Conservation (phyloP, 1,284 basidiomycete genomes). For the Ceratobasidium theobromae region DNA sequence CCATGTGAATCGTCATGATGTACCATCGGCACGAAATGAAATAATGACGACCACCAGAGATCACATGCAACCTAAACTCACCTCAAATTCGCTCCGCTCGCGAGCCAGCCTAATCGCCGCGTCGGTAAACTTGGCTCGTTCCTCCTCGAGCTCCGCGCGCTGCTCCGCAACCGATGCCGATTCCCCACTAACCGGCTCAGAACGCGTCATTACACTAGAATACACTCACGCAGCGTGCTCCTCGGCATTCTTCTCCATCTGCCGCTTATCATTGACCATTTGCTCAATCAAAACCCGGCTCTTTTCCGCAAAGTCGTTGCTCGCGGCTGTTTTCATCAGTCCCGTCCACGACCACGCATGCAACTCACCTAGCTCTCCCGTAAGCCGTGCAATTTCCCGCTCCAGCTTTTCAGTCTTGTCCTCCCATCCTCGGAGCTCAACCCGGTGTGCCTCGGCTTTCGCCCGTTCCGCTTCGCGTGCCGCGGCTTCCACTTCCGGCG, state of each 20-base stretch:
- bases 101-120: constrained; percentile 62
- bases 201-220: not conserved
- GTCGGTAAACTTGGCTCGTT: constrained; percentile 65
- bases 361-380: constrained; percentile 35
- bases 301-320: constrained; percentile 22
- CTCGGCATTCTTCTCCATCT: constrained; percentile 2
- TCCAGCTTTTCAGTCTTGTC: constrained; percentile 34
- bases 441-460: constrained; percentile 24
- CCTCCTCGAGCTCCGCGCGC: constrained; percentile 61
- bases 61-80: constrained; percentile 44
- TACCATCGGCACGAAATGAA: too few relatives aligned
- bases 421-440: constrained; percentile 32
- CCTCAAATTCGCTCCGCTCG: constrained; percentile 69
- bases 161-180: constrained; percentile 39
- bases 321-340: not conserved
- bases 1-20: too few relatives aligned
- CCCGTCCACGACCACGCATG: not conserved
- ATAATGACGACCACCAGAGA: too few relatives aligned
- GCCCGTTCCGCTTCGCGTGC: constrained; percentile 51
- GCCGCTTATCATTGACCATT: constrained; percentile 17
- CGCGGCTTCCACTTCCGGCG: constrained; percentile 44
- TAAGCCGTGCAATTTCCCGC: constrained; percentile 40
- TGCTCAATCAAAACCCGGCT: constrained; percentile 16
- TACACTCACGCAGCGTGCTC: not conserved
- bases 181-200: constrained; percentile 45